Evolutionary conservation across 1,139 yeast genomes (phyloP), one percentile per base, ranked within the genome.

Genomic region (Pichia sp.): DNA sequence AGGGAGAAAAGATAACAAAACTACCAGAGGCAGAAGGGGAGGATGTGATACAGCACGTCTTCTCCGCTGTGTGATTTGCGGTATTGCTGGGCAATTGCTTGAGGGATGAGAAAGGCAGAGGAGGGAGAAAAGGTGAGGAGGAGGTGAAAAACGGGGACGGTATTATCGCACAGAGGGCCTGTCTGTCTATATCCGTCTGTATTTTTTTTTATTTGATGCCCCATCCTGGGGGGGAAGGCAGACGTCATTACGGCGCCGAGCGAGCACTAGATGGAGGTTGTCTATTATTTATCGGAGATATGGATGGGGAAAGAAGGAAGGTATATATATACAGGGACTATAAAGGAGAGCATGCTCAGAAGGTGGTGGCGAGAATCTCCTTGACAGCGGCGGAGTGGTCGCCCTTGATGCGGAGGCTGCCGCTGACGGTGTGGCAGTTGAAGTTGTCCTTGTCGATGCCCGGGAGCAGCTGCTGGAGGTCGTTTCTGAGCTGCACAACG

Each of bases 371-470:
- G 19, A 67, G 55, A n/a, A 60, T 22, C 34, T 65, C 58, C 60
- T 74, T 80, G 18, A 84, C 65, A 26, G 66, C 69, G 4, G 66
- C 69, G 6, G 76, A 77, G 47, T 74, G 73, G 62, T 83, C 80
- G 23, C 93, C 93, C 64, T 80, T 81, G 51, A 86, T 75, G 48
- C 79, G 70, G 10, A 78, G 63, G 46, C 72, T 69, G 22, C 66
- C 65, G 23, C 74, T 70, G 47, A 44, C 26, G 13, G 47, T 47
- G 37, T 19, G 46, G 42, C 56, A 53, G 37, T 31, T 46, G 22
- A 44, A 53, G 18, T 48, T 46, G 4, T 26, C 3, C 21, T 46
- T 41, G 39, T 34, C 34, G 3, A 83, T 70, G 22, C 70, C 63
- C 5, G 81, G 80, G 46, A 80, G 61, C 23, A 72, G 62, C 9